These are phyloP conservation scores for Tulasnella sp. DNA, from an alignment of 768 basidiomycete species.

Conservation along the genomic window DNA sequence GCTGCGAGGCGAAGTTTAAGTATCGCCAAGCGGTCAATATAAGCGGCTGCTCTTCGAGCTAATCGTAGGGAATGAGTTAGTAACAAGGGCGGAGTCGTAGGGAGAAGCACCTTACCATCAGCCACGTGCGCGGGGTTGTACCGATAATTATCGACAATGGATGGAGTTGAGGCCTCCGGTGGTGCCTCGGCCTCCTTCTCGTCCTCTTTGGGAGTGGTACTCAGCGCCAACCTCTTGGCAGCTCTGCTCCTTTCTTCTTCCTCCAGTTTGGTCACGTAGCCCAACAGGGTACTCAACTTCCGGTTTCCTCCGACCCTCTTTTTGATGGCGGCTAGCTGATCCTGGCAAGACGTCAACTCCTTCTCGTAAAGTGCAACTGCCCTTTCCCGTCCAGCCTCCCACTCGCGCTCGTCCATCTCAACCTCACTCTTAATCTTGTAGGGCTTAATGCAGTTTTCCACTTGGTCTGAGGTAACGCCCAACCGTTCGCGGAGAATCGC, in stretches of 20 bases:
- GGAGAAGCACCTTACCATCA: constrained; percentile 61
- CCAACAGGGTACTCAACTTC: constrained; percentile 68
- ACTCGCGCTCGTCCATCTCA: constrained; percentile 88
- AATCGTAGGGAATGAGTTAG: constrained; percentile 30
- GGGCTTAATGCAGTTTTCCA: constrained; percentile 99
- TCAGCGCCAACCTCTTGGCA: constrained; percentile 45
- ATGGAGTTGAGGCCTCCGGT: constrained; percentile 39
- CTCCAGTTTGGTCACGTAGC: constrained; percentile 78
- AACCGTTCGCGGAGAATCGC: constrained; percentile 89
- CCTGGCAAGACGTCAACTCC: constrained; percentile 81
- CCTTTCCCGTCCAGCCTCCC: constrained; percentile 76
- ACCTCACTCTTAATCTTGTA: constrained; percentile 86
- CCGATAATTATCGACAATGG: constrained; percentile 69
- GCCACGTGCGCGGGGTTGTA: constrained; percentile 88
- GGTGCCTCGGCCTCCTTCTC: constrained; percentile 41
- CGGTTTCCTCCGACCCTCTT: constrained; percentile 85
- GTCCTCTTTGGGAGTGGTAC: constrained; percentile 38
- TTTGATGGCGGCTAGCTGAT: constrained; percentile 79
- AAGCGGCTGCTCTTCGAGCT: constrained; percentile 92
- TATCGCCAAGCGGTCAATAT: constrained; percentile 72
- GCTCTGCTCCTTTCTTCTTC: constrained; percentile 67
- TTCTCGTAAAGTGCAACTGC: constrained; percentile 77
- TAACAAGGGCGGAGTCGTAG: neutral
- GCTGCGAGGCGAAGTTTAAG: constrained; percentile 83
- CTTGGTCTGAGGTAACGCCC: constrained; percentile 93